Conservation (phyloP, 108 stramenopile species). For the Fragilaria radians region DNA sequence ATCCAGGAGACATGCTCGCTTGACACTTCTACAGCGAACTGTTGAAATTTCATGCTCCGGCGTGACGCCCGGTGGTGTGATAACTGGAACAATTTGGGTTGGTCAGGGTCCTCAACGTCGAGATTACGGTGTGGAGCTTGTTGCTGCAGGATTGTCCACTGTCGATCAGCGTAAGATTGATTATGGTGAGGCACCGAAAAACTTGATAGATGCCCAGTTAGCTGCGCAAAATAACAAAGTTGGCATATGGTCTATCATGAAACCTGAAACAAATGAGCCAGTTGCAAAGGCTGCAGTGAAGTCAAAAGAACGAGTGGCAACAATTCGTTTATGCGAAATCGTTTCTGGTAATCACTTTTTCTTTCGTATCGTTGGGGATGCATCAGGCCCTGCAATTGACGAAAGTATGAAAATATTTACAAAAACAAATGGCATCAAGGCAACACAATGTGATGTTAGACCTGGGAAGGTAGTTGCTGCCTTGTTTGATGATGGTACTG, state of each 20-base stretch:
- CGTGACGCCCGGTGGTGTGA: conserved; percentile 79
- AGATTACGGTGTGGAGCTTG: conserved; percentile 68
- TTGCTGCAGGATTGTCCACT: conserved; percentile 74
- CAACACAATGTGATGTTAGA: conserved; percentile 77
- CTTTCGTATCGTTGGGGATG: conserved; percentile 71
- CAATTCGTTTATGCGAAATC: conserved; percentile 86
- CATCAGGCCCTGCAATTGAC: conserved; percentile 65
- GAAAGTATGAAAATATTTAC: conserved; percentile 89
- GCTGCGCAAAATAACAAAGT: conserved; percentile 67
- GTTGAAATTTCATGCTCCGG: conserved; percentile 86
- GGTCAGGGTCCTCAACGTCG: conserved; percentile 61
- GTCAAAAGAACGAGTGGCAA: conserved; percentile 38
- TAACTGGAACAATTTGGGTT: conserved; percentile 75
- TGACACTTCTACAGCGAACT: conserved; percentile 84
- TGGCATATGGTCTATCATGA: conserved; percentile 71
- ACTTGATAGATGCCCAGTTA: conserved; percentile 64
- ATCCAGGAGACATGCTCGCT: conserved; percentile 85
- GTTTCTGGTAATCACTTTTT: conserved; percentile 88
- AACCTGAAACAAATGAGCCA: conserved; percentile 13
- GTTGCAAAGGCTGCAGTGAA: conserved; percentile 37
- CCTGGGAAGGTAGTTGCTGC: conserved; percentile 85
- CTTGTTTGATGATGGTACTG: conserved; percentile 92
- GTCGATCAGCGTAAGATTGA: conserved; percentile 87
- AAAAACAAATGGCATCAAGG: conserved; percentile 64
- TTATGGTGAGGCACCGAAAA: conserved; percentile 76